These are phyloP conservation scores for Mycena filopes DNA, from an alignment of 768 basidiomycete species.

Conservation along the genomic window DNA sequence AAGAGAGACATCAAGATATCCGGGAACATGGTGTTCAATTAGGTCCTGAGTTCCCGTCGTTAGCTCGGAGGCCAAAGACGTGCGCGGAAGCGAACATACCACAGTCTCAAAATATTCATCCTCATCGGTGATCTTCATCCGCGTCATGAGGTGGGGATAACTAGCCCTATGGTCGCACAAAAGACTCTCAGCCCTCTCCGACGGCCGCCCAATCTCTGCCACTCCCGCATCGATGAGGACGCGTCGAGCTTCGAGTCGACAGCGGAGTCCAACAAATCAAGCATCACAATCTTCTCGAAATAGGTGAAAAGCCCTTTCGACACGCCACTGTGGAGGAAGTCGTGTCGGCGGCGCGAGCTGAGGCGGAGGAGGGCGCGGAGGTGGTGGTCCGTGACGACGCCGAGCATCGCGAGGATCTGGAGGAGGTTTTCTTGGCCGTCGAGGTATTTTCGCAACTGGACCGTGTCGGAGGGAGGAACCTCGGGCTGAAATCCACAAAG, in stretches of 20 bases:
- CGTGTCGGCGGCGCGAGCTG: background rate
- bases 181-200: background rate
- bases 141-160: background rate
- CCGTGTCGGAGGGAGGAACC: background rate
- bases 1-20: background rate
- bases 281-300: background rate
- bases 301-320: background rate
- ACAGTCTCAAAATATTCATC: constrained; percentile 14
- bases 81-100: background rate
- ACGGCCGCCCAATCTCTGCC: background rate
- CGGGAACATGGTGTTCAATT: background rate
- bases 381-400: constrained; percentile 1
- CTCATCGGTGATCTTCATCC: background rate
- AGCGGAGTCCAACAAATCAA: background rate
- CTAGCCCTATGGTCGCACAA: background rate
- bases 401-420: background rate
- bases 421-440: background rate
- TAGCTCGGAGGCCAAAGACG: background rate
- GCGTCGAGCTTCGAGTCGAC: too few relatives aligned
- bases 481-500: background rate
- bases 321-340: background rate
- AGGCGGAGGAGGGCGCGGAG: constrained; percentile 5
- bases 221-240: background rate
- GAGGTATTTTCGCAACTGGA: background rate
- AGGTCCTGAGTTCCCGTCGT: background rate